Conservation (phyloP, 1,139 yeast genomes). For the Kodamaea ohmeri region DNA sequence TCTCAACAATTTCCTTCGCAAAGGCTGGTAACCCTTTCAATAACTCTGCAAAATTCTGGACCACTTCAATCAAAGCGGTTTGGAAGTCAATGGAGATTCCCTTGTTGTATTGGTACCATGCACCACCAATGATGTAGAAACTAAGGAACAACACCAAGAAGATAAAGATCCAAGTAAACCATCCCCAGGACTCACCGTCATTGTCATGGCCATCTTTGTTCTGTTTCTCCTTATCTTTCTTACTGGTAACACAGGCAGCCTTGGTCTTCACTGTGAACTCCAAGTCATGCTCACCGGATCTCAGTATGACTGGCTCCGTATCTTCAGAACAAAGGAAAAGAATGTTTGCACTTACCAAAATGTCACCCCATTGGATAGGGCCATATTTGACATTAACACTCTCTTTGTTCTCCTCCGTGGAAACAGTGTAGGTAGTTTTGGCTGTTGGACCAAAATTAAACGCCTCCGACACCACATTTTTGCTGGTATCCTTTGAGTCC, state of each 20-base stretch:
- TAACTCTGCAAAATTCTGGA: slow-evolving; percentile 63
- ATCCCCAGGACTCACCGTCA: slow-evolving; percentile 60
- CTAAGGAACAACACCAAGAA: slow-evolving; percentile 66
- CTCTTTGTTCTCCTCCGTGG: slow-evolving; percentile 22
- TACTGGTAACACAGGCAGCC: slow-evolving; percentile 40
- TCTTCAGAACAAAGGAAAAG: slow-evolving; percentile 50
- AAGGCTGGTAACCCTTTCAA: slow-evolving; percentile 69
- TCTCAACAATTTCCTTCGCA: slow-evolving; percentile 63
- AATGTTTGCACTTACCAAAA: slow-evolving; percentile 49
- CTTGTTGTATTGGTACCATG: slow-evolving; percentile 68
- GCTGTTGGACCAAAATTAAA: slow-evolving; percentile 46
- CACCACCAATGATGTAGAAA: slow-evolving; percentile 71
- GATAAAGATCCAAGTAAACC: slow-evolving; percentile 74
- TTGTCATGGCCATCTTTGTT: slow-evolving; percentile 20
- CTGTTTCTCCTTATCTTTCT: slow-evolving; percentile 23
- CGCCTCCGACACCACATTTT: slow-evolving; percentile 50
- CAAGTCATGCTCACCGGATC: slow-evolving; percentile 28
- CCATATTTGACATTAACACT: slow-evolving; percentile 48
- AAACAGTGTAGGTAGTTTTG: slow-evolving; percentile 28
- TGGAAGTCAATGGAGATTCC: slow-evolving; percentile 52
- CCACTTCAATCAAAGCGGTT: slow-evolving; percentile 64
- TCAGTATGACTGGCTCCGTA: slow-evolving; percentile 16
- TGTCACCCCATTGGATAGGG: slow-evolving; percentile 73
- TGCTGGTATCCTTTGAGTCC: slow-evolving; percentile 40
- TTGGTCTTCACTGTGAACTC: slow-evolving; percentile 29